These are phyloP conservation scores for Aspergillus jensenii DNA, from an alignment of 2,329 filamentous ascomycete genomes.

Conservation along the genomic window DNA sequence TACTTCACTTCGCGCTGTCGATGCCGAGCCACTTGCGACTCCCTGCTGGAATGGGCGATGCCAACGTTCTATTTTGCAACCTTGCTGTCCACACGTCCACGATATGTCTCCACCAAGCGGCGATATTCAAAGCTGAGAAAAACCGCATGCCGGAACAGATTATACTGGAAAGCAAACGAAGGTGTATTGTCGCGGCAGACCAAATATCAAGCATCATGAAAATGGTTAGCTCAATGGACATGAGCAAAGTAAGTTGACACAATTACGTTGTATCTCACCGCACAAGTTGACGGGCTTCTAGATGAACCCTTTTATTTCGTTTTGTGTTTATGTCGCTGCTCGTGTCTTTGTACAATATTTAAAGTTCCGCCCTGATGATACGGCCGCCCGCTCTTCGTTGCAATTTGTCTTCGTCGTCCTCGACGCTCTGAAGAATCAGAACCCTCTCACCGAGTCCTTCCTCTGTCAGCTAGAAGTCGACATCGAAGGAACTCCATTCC, in stretches of 20 bases:
- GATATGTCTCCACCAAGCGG: conserved; percentile 96
- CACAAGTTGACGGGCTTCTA: conserved; percentile 41
- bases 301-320: conserved; percentile 95
- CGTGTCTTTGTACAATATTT: conserved; percentile 94
- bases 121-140: conserved; percentile 95
- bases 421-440: conserved; percentile 82
- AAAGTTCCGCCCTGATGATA: conserved; percentile 86
- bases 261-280: not conserved
- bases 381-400: conserved; percentile 74
- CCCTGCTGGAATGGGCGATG: conserved; percentile 70
- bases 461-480: conserved; percentile 91
- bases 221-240: conserved; percentile 86
- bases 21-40: conserved; percentile 80
- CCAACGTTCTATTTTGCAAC: conserved; percentile 89
- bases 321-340: conserved; percentile 93
- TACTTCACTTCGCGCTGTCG: conserved; percentile 81
- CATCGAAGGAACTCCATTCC: conserved; percentile 60
- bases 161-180: conserved; percentile 83
- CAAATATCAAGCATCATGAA: conserved; percentile 95
- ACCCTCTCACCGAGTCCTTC: conserved; percentile 91
- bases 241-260: conserved; percentile 66
- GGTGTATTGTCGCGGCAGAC: conserved; percentile 89
- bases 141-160: conserved; percentile 75
- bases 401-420: conserved; percentile 89
- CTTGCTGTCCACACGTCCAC: conserved; percentile 97